Percentiles rank a stretch among this genome's conserved stretches.
Conservation (phyloP, 2,329 filamentous ascomycete species). For the Colletotrichum sojae region DNA sequence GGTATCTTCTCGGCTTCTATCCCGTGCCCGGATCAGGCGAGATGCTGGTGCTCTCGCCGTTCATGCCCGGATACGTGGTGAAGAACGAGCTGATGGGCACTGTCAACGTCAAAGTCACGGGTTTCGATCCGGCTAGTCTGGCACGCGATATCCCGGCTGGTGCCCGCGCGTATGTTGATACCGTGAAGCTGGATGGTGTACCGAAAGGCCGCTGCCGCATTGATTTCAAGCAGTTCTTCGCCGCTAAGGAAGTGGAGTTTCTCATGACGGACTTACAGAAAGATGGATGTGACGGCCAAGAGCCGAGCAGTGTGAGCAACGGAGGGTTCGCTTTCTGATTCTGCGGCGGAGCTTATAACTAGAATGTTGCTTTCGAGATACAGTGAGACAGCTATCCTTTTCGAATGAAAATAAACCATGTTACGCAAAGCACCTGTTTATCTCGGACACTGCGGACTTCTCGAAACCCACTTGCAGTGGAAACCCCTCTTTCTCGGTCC, state of each 20-base stretch:
- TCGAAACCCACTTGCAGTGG: too few species aligned
- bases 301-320: conserved; percentile 2
- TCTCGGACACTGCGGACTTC: too few species aligned
- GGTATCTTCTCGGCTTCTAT: conserved; percentile 9
- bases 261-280: background rate
- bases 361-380: too few species aligned
- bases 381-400: too few species aligned
- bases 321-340: background rate
- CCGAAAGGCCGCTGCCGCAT: background rate
- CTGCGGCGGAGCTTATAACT: too few species aligned
- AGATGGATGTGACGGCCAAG: conserved; percentile 15
- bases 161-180: conserved; percentile 6
- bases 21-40: background rate
- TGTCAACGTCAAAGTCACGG: conserved; percentile 6
- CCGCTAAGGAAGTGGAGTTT: conserved; percentile 7
- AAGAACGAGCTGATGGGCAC: conserved; percentile 1
- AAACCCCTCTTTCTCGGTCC: too few species aligned
- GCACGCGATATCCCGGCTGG: conserved; percentile 5
- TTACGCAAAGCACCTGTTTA: too few species aligned
- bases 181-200: conserved; percentile 5
- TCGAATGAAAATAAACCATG: too few species aligned
- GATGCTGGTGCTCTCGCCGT: conserved; percentile 14
- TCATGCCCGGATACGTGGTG: conserved; percentile 1
- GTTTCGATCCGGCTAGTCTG: background rate
- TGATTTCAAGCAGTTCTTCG: conserved; percentile 11